Evolutionary conservation across 108 stramenopile species (phyloP), one percentile per base, ranked within the genome.

Genomic region (Skeletonema menzelii): DNA sequence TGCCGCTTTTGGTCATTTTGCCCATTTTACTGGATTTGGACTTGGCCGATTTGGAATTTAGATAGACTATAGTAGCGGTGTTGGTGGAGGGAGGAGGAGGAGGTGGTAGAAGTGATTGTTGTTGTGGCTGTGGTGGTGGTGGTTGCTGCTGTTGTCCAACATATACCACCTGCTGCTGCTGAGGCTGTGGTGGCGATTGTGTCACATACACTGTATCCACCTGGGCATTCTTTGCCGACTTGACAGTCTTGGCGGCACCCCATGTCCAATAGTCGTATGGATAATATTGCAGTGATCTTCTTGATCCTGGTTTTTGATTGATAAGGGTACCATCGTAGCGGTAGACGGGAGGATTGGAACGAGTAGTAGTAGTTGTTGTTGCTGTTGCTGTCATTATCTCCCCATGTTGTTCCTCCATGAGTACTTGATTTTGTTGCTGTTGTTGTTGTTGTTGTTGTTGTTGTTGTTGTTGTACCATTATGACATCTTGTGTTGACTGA

Each of bases 1-100:
- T 69, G 1, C 68, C 68, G 30, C 68, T 69, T 27, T 69, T 59
- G 26, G 68, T 69, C 12, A 59, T 24, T 24, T 59, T 59, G 4
- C 59, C 59, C 7, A 59, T 31, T 10, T 59, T 59, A 5, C 7
- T 8, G 19, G 49, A 53, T 53, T 53, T 59, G 31, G 30, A 30
- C 28, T 59, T 59, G 59, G 27, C 27, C 7, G 59, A 59, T 30
- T 59, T 59, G n/a, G 49, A 53, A 22, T 22, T 7, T 3, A 24
- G 20, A 20, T 24, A 19, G 53, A 20, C 7, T 6, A 19, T 19
- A 49, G 19, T 55, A 24, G 31, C 5, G 31, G 31, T 32, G 31
- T 32, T 32, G 31, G 31, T 32, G 31, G 31, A 32, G 0, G 53
- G 22, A 55, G 53, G 53, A 11, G 30, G 20, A 28, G 8, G 59